phyloP scores from a whole-genome alignment of 768 basidiomycete species.

The Clitopilus hobsonii region DNA sequence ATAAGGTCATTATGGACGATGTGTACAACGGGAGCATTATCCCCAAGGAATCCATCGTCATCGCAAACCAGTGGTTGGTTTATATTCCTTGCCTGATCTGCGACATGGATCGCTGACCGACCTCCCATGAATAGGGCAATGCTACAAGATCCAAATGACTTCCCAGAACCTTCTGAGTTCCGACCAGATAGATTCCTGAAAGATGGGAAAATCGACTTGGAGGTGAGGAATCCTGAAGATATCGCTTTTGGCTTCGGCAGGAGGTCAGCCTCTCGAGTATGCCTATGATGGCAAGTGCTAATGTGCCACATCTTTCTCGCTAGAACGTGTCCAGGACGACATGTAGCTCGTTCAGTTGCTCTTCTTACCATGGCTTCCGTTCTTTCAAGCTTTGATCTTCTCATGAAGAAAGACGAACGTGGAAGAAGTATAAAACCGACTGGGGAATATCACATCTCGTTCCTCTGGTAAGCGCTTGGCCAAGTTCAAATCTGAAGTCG shows the following conservation, averaged over 20 bases:
- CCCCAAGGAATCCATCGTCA: constrained; percentile 13
- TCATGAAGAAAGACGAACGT: constrained; percentile 13
- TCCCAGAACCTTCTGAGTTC: constrained; percentile 23
- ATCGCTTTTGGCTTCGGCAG: constrained; percentile 19
- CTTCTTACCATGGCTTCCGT: constrained; percentile 20
- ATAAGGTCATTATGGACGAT: constrained; percentile 13
- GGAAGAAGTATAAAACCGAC: constrained; percentile 14
- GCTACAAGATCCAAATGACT: constrained; percentile 22
- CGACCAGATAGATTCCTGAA: constrained; percentile 21
- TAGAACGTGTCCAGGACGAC: constrained; percentile 15
- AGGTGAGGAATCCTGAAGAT: constrained; percentile 6
- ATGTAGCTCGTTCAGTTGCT: constrained; percentile 16
- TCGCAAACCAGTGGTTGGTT: constrained; percentile 15
- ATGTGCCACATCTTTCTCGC: neutral
- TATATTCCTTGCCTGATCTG: neutral
- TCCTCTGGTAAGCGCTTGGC: constrained; percentile 1
- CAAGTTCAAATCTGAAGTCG: neutral
- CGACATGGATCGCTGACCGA: no score
- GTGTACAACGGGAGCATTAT: constrained; percentile 18
- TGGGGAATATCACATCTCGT: constrained; percentile 3
- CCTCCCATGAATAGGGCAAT: constrained; percentile 17
- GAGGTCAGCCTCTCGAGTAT: constrained; percentile 8
- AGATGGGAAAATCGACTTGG: constrained; percentile 14
- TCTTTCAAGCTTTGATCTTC: constrained; percentile 20
- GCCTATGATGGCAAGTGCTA: neutral